Base-by-base conservation (phyloP, 495 filamentous ascomycete genomes). In the Penicillium atrosanguineum region DNA sequence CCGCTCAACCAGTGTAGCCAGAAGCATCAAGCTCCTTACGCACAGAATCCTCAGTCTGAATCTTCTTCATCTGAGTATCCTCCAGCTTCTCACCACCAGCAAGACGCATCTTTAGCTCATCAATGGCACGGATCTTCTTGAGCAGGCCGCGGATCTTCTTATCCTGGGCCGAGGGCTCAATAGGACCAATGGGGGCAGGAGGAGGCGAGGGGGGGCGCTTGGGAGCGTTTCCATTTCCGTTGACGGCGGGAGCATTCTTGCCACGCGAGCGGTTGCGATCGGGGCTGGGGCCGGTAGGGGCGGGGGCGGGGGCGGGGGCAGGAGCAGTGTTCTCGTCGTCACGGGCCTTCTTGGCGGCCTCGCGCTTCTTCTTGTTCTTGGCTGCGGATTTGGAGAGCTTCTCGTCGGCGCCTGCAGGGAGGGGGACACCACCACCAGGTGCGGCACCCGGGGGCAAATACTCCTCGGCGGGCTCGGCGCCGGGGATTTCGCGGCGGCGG, bases 351-450 rank as follows among this genome's bases (percentile, higher is more conserved):
- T 95, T 96, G 48, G 91, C 63, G 12, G 64, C 92, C 65, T 95
- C 91, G 34, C 93, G 82, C 82, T 98, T 98, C 82, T 97, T 97
- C 84, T 97, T 97, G 76, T 97, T 98, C 78, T 97, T 96, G 47
- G 92, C 72, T 0, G 92, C 94, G 15, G 91, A 80, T 71, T 92
- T 96, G 55, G 88, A 92, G 39, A 95, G 70, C 56, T 77, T 86
- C 53, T 87, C 88, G 28, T 74, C 79, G 3, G 75, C 76, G 21
- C 74, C 76, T 16, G 74, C 64, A 6, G 76, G 69, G 34, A 87
- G 72, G 48, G 80, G 80, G 39, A 88, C 85, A 29, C 85, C 85
- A n/a, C 85, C 85, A 31, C 84, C 85, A n/a, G 84, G 83, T 49
- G 83, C 86, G 47, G 85, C 83, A 53, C 83, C 85, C 28, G 85